Percentiles rank a stretch among this genome's conserved stretches.
phyloP scores from a whole-genome alignment of 495 filamentous ascomycete species.

The Aspergillus sclerotiicarbonarius region DNA sequence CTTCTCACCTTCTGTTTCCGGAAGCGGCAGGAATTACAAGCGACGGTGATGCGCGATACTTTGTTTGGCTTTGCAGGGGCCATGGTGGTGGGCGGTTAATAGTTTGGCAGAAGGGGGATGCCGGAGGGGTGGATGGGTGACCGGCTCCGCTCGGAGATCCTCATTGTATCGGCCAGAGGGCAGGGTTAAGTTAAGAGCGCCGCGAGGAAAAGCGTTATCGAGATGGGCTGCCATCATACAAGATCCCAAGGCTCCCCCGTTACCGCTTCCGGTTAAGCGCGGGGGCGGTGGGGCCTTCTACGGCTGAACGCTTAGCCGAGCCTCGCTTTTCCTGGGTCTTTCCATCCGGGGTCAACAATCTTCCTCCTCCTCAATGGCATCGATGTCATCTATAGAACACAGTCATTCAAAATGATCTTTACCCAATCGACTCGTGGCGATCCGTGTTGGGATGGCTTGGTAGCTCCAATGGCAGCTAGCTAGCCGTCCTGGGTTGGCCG shows the following conservation, averaged over 20 bases:
- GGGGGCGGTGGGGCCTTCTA: background rate
- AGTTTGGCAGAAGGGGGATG: background rate
- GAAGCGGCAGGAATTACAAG: slow-evolving; percentile 38
- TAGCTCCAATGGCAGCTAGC: too few species aligned
- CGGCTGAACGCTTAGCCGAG: slow-evolving; percentile 7
- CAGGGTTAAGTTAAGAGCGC: background rate
- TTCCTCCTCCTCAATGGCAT: background rate
- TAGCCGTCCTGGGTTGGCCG: too few species aligned
- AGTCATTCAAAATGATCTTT: too few species aligned
- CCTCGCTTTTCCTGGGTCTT: background rate
- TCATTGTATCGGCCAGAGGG: background rate
- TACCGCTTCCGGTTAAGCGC: background rate
- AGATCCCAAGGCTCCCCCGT: background rate
- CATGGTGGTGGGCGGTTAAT: slow-evolving; percentile 5
- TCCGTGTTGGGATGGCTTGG: too few species aligned
- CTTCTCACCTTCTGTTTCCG: slow-evolving; percentile 39
- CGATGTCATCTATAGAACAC: too few species aligned
- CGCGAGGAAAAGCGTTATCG: background rate
- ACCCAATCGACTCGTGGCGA: too few species aligned
- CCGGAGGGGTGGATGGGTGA: background rate
- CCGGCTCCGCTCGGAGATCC: background rate
- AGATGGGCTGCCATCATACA: background rate
- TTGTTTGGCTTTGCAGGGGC: slow-evolving; percentile 19
- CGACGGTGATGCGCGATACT: slow-evolving; percentile 32
- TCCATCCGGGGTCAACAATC: background rate